A percentile compares a stretch with the other conserved stretches of the same genome.
Evolutionary conservation across 371 early-diverging fungal species (phyloP).

Genomic region (Lichtheimia ramosa): DNA sequence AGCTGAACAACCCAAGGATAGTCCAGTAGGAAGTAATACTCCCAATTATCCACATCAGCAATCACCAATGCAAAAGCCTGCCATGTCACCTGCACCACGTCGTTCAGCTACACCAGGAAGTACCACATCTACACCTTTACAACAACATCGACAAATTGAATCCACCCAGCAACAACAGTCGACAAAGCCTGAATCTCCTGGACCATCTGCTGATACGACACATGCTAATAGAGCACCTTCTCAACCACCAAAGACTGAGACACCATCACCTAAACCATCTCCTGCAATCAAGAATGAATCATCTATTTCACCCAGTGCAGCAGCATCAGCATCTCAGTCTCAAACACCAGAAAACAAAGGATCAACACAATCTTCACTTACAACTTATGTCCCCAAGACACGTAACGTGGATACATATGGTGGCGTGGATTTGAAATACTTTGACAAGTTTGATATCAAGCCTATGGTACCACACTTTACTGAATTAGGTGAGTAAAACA

Average conservation of each 20-base stretch:
- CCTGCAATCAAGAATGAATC: conserved; percentile 7
- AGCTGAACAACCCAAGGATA: conserved; percentile 4
- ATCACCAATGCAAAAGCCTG: conserved; percentile 27
- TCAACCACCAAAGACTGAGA: conserved; percentile 1
- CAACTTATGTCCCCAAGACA: conserved; percentile 49
- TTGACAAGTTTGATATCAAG: conserved; percentile 59
- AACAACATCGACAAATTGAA: conserved; percentile 31
- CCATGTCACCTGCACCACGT: conserved; percentile 28
- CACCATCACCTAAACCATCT: conserved; percentile 10
- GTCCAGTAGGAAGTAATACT: not conserved
- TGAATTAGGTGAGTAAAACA: conserved; percentile 50
- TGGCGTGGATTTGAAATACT: conserved; percentile 69
- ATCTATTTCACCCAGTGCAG: conserved; percentile 9
- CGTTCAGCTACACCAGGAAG: conserved; percentile 37
- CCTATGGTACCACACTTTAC: conserved; percentile 57
- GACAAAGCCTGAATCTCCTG: conserved; percentile 8
- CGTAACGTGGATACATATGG: conserved; percentile 72
- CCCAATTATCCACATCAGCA: conserved; percentile 22
- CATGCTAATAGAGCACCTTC: not conserved
- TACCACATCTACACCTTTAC: conserved; percentile 35
- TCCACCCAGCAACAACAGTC: conserved; percentile 2
- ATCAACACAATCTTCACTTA: conserved; percentile 6
- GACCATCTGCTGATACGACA: not conserved
- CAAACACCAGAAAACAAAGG: not conserved
- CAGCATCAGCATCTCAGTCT: not conserved